Conservation (phyloP, 495 filamentous ascomycete species). For the Copromyces sp. region DNA sequence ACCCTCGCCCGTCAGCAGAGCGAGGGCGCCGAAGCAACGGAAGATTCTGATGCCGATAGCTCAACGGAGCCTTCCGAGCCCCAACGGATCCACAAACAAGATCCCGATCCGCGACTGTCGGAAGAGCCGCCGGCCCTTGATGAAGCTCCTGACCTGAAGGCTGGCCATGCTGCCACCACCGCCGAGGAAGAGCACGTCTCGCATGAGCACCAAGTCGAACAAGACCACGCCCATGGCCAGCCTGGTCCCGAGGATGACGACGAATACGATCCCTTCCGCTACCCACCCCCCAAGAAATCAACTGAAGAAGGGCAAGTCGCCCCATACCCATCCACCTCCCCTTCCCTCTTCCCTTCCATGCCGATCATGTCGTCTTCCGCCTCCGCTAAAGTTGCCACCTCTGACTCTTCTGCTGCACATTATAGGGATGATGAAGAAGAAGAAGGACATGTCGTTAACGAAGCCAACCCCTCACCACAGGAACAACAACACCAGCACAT, state of each 20-base stretch:
- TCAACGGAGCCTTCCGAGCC: not conserved
- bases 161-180: not conserved
- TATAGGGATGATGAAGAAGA: not conserved
- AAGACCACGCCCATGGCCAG: not conserved
- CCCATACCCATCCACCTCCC: not conserved
- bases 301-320: not conserved
- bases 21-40: not conserved
- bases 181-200: not conserved
- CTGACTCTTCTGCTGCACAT: not conserved
- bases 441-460: not conserved
- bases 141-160: not conserved
- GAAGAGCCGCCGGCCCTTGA: not conserved
- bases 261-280: not conserved
- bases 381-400: not conserved
- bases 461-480: not conserved
- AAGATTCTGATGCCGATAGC: not conserved
- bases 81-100: not conserved
- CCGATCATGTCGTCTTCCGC: not conserved
- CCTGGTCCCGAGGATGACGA: not conserved
- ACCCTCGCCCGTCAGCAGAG: not conserved
- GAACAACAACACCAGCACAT: not conserved
- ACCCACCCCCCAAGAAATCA: not conserved
- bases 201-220: not conserved
- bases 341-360: not conserved
- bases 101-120: not conserved